Evolutionary conservation across 2,329 filamentous ascomycete genomes (phyloP), one percentile per base, ranked within the genome.

Genomic region (Colletotrichum limetticola): DNA sequence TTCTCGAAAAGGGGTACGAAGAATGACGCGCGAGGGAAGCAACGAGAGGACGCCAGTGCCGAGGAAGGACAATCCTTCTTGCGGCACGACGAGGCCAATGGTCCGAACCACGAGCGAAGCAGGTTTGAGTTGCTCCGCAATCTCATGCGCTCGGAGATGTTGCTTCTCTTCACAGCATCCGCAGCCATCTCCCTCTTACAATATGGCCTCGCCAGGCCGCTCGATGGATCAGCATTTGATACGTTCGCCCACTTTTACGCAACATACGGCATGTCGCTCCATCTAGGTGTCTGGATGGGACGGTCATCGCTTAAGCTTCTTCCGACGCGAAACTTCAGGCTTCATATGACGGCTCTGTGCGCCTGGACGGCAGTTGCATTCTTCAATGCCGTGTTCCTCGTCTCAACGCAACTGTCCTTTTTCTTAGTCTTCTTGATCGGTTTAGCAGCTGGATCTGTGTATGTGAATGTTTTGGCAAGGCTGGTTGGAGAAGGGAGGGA

Each of bases 191-290:
- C 78, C 0, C 49, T 81, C 14, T 67, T 77, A 5, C 79, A 77
- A 24, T 79, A 78, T 0, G 80, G 80, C 0, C 76, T 82, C 32
- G 72, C 76, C n/a, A 78, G 80, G 30, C 77, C 79, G 0, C 66
- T 80, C 5, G 78, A 76, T 42, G 69, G 76, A 19, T 76, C 78
- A 0, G 24, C 56, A 0, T 80, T 80, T 12, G 70, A 74, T 7
- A 77, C 71, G 11, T 82, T 79, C 66, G 77, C 78, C 35, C 74
- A 78, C 3, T 82, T 78, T 32, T 72, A 73, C 7, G 78, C 80
- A 19, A 76, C 74, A 4, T 81, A 79, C 70, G 75, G 77, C 24
- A 66, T 80, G 5, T 74, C 76, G 5, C 78, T 82, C 6, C 79
- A 82, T 8, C 55, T 80, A 0, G 81, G 81, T 1, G 78, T 71